Base-by-base conservation (phyloP, 306 rosid species). In the Begonia fuchsioides region DNA sequence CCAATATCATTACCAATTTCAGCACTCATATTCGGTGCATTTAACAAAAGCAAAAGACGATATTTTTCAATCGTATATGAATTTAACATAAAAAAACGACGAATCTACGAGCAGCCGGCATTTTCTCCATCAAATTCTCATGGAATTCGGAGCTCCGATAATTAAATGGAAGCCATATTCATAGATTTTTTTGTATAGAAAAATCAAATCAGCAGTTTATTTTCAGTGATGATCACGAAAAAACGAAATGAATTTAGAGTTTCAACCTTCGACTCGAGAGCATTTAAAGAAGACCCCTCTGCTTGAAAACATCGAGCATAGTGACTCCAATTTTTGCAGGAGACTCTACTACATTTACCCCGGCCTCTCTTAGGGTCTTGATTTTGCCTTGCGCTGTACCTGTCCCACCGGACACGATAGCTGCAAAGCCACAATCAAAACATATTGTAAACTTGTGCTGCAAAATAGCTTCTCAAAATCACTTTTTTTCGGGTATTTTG, bases 341-440 rank as follows among this genome's bases (percentile, higher is more conserved):
- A 19, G 99, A 92, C 79, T 92, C 94, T 44, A 79, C 99, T 57
- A 92, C 99, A 15, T 83, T 85, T 15, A 77, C 96, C 54, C 93
- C 96, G 64, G 93, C 94, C 65, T 82, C 99, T 68, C 67, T 72
- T 2, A 92, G 93, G 35, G 83, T 82, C 54, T 59, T 73, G 57
- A 92, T 86, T 67, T 92, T 92, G 78, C 74, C 96, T 72, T 86
- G 99, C 8, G 99, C 99, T 8, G 99, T 92, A 14, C 99, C 99
- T 73, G 82, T 92, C 35, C 99, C 99, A 43, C 99, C 99, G 1
- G 99, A 86, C 51, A 86, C 96, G 58, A 92, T 92, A 61, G 99
- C 99, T 92, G 86, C 78, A 73, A 49, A 72, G 44, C 52, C 68
- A 73, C 62, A 60, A 32, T 32, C 50, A 19, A 60, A 52, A 64